Base-by-base conservation (phyloP, 257 asterid genomes). In the Cordia subcordata region DNA sequence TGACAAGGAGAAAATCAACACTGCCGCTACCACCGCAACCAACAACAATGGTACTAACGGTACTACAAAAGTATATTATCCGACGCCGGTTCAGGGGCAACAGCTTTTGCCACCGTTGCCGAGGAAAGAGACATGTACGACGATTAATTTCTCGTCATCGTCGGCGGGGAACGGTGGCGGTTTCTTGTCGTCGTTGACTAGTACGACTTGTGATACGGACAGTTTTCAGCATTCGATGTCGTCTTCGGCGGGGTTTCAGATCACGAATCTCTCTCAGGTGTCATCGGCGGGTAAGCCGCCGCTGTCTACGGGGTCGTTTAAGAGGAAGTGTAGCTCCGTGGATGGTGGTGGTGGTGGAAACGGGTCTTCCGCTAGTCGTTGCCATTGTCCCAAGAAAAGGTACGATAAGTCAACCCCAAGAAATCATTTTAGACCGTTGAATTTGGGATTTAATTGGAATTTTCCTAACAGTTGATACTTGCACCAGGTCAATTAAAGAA, bases 301-400 rank as follows among this genome's bases (percentile, higher is more conserved):
- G 39, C 87, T 85, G 3, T 85, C 96, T 13, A 61, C 86, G 21
- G 70, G 94, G 39, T 85, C 94, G 68, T 83, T 81, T 9, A 88
- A 88, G 82, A 67, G 95, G 74, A 85, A 83, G 90, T 88, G 95
- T 64, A 79, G 79, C 49, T 82, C 91, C 35, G 72, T 77, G 82
- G 94, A 85, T 13, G 95, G 81, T 73, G 49, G 87, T 70, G 75
- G 85, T 71, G 54, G 80, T 12, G 81, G 67, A 50, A 64, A 82
- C 12, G 85, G 68, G 33, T 79, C 85, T 19, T 65, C 84, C 1
- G 59, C 72, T 14, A 69, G 81, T 11, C 90, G 90, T 19, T 88
- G 96, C 85, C 96, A 88, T 74, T 88, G 96, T 49, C 89, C 95
- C 13, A 88, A 88, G 88, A 88, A 85, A 79, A 81, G 96, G 96